Base-by-base conservation (phyloP, 495 filamentous ascomycete species). In the Lasiosphaeris hirsuta region DNA sequence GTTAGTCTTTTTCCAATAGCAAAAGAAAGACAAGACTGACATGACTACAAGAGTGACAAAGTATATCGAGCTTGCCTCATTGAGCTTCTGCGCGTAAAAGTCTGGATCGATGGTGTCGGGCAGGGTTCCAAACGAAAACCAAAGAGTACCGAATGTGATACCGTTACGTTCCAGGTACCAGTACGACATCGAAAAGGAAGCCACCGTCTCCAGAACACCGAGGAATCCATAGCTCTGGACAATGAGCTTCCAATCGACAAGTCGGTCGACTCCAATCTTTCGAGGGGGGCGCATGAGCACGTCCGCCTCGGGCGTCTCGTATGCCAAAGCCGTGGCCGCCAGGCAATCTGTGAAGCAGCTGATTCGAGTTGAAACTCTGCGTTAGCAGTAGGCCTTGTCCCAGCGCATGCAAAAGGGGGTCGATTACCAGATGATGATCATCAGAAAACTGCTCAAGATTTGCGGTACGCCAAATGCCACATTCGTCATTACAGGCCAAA, bases 21-120 rank as follows among this genome's bases (percentile, higher is more conserved):
- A 44, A 13, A 11, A 39, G 14, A 36, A 8, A 33, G 38, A 3
- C 34, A 23, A 11, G 14, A 63, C 75, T 66, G 66, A 81, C 84
- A 86, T 86, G 4, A 87, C 80, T 7, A 90, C 85, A 8, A 90
- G 71, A n/a, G 80, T 88, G 34, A 89, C 80, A 59, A 90, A 90
- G 61, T 90, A 90, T 37, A 90, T 82, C 19, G 79, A 83, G 30
- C 80, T 84, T 17, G 83, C 86, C 43, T 78, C 75, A 55, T 84
- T 85, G 13, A 84, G 63, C 18, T 75, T 69, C 17, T 69, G 63
- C 5, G 68, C 74, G 49, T 74, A 79, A 49, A 69, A 80, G 33
- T 81, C 79, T 0, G 69, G 45, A 43, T 79, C 73, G 15, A 85
- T 67, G 11, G 63, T 62, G 17, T 71, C 65, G 0, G 78, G 78